phyloP scores from a whole-genome alignment of 2,329 filamentous ascomycete species.

The Stagonosporopsis tanaceti region DNA sequence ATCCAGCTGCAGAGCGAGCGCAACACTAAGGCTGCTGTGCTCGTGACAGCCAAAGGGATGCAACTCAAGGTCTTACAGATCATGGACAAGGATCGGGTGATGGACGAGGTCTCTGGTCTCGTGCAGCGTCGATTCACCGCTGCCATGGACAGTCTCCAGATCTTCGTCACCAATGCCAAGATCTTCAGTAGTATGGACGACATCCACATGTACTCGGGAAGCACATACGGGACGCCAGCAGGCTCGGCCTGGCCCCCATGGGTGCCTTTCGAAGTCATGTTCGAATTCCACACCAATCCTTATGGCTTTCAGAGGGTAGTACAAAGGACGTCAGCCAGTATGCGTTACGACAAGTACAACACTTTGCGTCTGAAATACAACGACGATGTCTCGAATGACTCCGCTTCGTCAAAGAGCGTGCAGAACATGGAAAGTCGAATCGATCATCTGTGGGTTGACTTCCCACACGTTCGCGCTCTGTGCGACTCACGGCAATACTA shows the following conservation, averaged over 20 bases:
- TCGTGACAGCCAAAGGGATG: constrained; percentile 98
- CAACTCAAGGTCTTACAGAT: constrained; percentile 97
- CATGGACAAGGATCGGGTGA: constrained; percentile 94
- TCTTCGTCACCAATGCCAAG: constrained; percentile 95
- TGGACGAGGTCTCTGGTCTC: constrained; percentile 90
- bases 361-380: constrained; percentile 96
- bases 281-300: constrained; percentile 90
- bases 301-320: constrained; percentile 99
- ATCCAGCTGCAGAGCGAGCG: constrained; percentile 99
- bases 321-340: constrained; percentile 91
- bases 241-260: constrained; percentile 96
- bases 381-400: constrained; percentile 80
- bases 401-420: constrained; percentile 49
- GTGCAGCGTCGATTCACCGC: constrained; percentile 94
- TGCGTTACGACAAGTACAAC: constrained; percentile 98
- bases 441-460: constrained; percentile 96
- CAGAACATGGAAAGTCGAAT: constrained; percentile 78
- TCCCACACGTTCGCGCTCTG: constrained; percentile 90
- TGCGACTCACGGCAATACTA: constrained; percentile 99
- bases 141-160: constrained; percentile 97
- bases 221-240: constrained; percentile 84
- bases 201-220: constrained; percentile 92
- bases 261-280: constrained; percentile 98
- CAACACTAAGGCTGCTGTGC: constrained; percentile 93
- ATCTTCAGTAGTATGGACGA: constrained; percentile 82